A percentile compares a stretch with the other conserved stretches of the same genome.
Evolutionary conservation across 371 early-diverging fungal genomes (phyloP).

Genomic region (Mucor saturninus): DNA sequence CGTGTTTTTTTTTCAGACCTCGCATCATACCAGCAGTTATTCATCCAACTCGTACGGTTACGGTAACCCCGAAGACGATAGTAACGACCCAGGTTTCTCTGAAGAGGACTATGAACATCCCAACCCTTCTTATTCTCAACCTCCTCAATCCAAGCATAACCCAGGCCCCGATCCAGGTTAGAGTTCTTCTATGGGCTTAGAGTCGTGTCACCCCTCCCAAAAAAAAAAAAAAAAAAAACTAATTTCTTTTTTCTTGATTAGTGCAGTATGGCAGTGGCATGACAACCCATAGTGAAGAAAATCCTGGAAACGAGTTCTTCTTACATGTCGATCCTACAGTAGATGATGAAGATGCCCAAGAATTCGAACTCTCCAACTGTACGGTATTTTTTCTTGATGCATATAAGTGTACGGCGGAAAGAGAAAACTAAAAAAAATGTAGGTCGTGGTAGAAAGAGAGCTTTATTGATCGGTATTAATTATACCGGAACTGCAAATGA

Average conservation of each 20-base stretch:
- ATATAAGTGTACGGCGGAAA: too few species aligned
- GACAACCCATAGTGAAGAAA: conserved; percentile 15
- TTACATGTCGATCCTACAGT: conserved; percentile 46
- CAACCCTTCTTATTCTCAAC: conserved; percentile 35
- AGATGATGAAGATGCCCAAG: conserved; percentile 23
- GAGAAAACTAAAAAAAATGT: not conserved
- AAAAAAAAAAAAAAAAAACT: too few species aligned
- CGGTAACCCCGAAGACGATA: conserved; percentile 8
- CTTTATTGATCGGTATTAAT: conserved; percentile 93
- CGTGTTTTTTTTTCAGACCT: conserved; percentile 4
- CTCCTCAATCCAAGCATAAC: conserved; percentile 34
- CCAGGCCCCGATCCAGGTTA: conserved; percentile 37
- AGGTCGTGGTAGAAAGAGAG: conserved; percentile 75
- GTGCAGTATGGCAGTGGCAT: conserved; percentile 31
- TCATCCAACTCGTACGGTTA: conserved; percentile 10
- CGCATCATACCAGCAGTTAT: conserved; percentile 7
- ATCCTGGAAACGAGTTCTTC: conserved; percentile 28
- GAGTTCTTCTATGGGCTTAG: too few species aligned
- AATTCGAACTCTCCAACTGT: conserved; percentile 75
- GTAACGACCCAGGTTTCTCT: conserved; percentile 19
- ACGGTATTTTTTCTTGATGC: conserved; percentile 14
- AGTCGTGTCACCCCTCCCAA: not conserved
- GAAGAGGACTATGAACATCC: conserved; percentile 21
- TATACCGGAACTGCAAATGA: conserved; percentile 74
- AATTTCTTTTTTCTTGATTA: not conserved